phyloP scores from a whole-genome alignment of 2,329 filamentous ascomycete genomes.

The Tympanopsis confertula region DNA sequence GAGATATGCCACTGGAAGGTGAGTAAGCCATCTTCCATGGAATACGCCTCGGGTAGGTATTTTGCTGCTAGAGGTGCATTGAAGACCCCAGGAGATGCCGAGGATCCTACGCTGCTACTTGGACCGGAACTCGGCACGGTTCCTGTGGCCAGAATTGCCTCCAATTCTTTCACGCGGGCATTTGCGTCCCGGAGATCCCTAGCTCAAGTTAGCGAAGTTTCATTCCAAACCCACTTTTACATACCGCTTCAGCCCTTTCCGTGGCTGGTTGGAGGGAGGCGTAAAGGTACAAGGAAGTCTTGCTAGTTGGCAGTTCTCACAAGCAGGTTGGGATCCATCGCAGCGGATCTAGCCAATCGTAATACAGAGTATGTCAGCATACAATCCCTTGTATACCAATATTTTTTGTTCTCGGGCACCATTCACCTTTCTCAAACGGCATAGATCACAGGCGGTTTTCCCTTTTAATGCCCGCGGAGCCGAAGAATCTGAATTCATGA shows the following conservation, averaged over 20 bases:
- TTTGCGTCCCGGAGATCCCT: background rate
- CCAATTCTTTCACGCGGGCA: background rate
- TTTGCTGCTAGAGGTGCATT: too few species aligned
- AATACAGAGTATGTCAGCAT: background rate
- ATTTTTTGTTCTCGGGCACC: background rate
- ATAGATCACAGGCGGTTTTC: background rate
- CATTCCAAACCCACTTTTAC: background rate
- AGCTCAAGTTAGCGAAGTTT: background rate
- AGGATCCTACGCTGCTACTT: background rate
- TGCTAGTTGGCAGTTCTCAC: background rate
- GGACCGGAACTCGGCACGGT: background rate
- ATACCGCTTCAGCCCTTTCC: background rate
- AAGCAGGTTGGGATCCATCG: background rate
- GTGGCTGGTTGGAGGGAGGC: background rate
- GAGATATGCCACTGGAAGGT: background rate
- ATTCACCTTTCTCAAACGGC: background rate
- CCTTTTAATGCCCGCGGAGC: too few species aligned
- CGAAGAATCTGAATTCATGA: too few species aligned
- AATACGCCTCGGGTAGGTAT: background rate
- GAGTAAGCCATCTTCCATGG: background rate
- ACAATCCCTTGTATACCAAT: background rate
- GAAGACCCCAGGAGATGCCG: background rate
- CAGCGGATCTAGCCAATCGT: background rate
- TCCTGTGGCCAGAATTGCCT: background rate
- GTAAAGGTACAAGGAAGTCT: background rate